These are phyloP conservation scores for Aspergillus latus DNA, from an alignment of 2,329 filamentous ascomycete genomes.

Conservation along the genomic window DNA sequence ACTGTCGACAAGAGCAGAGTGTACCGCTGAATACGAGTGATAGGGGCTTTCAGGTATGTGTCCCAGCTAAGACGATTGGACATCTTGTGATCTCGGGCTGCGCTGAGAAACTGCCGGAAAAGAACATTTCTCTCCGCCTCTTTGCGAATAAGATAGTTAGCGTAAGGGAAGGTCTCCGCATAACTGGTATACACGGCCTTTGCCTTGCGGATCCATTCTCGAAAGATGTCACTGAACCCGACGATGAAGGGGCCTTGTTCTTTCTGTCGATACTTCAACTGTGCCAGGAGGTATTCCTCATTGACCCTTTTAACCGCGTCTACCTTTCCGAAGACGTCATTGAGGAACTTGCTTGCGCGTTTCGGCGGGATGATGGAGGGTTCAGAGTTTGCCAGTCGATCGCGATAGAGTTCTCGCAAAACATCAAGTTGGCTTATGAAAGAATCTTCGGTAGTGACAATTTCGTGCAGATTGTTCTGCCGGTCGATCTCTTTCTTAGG, in stretches of 20 bases:
- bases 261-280: conserved; percentile 93
- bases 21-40: conserved; percentile 89
- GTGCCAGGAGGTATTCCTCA: conserved; percentile 85
- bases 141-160: conserved; percentile 77
- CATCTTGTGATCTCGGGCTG: conserved; percentile 72
- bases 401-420: conserved; percentile 78
- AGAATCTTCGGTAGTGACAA: conserved; percentile 86
- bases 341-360: conserved; percentile 75
- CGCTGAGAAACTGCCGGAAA: conserved; percentile 82
- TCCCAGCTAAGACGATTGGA: conserved; percentile 89
- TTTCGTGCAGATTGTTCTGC: conserved; percentile 93
- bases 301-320: conserved; percentile 88
- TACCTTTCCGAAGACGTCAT: conserved; percentile 84
- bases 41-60: conserved; percentile 88
- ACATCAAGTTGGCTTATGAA: conserved; percentile 90
- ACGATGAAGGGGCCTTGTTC: conserved; percentile 94
- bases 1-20: conserved; percentile 79
- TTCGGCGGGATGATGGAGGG: conserved; percentile 79
- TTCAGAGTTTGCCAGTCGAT: conserved; percentile 69
- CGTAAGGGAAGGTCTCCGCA: conserved; percentile 80
- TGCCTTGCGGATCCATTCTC: conserved; percentile 97
- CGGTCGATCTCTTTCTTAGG: conserved; percentile 86
- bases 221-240: conserved; percentile 94
- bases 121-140: conserved; percentile 81
- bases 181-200: conserved; percentile 88